Evolutionary conservation across 257 asterid species (phyloP).

Genomic region (Scutellaria galericulata): DNA sequence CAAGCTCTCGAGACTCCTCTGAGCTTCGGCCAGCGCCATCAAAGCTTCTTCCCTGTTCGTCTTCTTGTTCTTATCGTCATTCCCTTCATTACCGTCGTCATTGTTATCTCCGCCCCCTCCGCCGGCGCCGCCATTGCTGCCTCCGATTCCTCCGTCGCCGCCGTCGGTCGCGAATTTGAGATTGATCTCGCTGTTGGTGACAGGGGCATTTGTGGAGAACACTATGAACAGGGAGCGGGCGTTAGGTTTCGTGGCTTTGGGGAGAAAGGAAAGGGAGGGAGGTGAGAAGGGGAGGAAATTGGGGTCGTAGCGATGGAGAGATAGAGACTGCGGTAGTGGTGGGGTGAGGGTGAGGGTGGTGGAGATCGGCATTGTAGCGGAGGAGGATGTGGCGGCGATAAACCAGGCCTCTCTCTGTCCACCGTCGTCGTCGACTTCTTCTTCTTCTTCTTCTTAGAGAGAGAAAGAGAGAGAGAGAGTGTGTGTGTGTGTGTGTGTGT

Average conservation of each 20-base stretch:
- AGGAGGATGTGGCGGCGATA: slow-evolving; percentile 17
- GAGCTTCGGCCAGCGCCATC: slow-evolving; percentile 66
- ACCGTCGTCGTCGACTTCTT: background rate
- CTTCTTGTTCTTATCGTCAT: slow-evolving; percentile 48
- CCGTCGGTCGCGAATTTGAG: slow-evolving; percentile 34
- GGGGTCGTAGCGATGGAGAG: slow-evolving; percentile 36
- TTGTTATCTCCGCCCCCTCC: slow-evolving; percentile 55
- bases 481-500: slow-evolving; percentile 2
- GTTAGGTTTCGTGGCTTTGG: slow-evolving; percentile 21
- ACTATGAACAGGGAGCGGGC: slow-evolving; percentile 34
- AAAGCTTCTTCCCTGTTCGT: slow-evolving; percentile 59
- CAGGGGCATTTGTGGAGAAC: slow-evolving; percentile 45
- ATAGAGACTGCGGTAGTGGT: slow-evolving; percentile 30
- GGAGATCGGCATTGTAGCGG: slow-evolving; percentile 46
- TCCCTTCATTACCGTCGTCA: slow-evolving; percentile 33
- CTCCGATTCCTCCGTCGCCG: slow-evolving; percentile 39
- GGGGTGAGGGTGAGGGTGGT: slow-evolving; percentile 39
- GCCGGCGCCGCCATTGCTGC: slow-evolving; percentile 47
- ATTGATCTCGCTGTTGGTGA: slow-evolving; percentile 37
- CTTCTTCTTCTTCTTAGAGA: background rate
- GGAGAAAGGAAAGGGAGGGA: slow-evolving; percentile 31
- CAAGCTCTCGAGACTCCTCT: slow-evolving; percentile 78
- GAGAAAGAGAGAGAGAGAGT: background rate
- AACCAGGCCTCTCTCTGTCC: slow-evolving; percentile 19
- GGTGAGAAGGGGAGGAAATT: slow-evolving; percentile 26